A percentile compares a stretch with the other conserved stretches of the same genome.
These are phyloP conservation scores for Achlya hypogyna DNA, from an alignment of 352 stramenopile genomes.

Conservation along the genomic window DNA sequence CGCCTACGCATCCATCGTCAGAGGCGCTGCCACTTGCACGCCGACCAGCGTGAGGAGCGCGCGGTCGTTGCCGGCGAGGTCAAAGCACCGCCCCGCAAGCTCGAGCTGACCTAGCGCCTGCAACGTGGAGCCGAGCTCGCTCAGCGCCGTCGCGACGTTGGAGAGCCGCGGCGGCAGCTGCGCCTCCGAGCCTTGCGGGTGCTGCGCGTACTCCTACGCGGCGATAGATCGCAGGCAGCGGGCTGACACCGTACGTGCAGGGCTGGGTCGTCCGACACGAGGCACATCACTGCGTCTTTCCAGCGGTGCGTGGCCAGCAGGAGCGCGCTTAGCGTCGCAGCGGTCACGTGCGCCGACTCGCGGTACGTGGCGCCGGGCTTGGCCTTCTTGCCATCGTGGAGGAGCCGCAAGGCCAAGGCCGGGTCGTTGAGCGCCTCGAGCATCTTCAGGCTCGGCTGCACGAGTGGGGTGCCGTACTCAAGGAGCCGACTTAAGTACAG, in stretches of 20 bases:
- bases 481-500: neutral
- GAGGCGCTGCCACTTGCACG: neutral
- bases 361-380: slow-evolving; percentile 1
- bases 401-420: neutral
- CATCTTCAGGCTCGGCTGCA: neutral
- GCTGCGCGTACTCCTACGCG: slow-evolving; percentile 13
- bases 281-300: neutral
- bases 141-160: neutral
- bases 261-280: neutral
- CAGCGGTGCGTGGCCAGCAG: slow-evolving; percentile 3
- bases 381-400: neutral
- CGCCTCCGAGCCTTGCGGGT: neutral
- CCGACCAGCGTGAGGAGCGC: slow-evolving; percentile 44
- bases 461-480: neutral
- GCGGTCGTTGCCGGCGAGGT: slow-evolving; percentile 59
- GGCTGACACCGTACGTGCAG: neutral
- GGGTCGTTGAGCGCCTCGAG: neutral
- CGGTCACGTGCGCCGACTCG: neutral
- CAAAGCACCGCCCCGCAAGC: slow-evolving; percentile 49
- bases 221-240: neutral
- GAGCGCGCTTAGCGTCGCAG: neutral
- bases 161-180: slow-evolving; percentile 7
- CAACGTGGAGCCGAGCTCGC: slow-evolving; percentile 36
- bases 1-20: slow-evolving; percentile 1
- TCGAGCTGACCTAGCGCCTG: slow-evolving; percentile 42